Base-by-base conservation (phyloP, 441 rosid genomes). In the Omphalea diandra region DNA sequence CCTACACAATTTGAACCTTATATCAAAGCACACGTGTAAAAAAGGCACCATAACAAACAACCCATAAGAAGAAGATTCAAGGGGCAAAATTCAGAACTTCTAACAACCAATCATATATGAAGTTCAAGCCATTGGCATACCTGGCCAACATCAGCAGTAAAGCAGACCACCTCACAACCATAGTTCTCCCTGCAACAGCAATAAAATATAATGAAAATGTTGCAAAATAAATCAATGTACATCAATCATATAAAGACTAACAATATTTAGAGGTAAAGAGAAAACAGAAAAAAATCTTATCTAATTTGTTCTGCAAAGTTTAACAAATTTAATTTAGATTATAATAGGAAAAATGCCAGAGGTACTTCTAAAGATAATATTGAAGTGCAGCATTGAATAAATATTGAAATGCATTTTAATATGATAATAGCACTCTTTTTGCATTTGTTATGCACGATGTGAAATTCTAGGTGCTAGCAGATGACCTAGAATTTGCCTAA, bases 111-210 rank as follows among this genome's bases (percentile, higher is more conserved):
- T 52, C 1, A 31, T 70, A 32, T 32, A 41, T 11, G 31, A 44
- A 22, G 12, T 40, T 53, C 52, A 32, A 40, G 41, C 10, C 47
- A 17, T 4, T 68, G 38, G 69, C 80, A 71, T 86, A 92, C 99
- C 82, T 94, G 99, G 60, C 99, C 98, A 83, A 94, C 99, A 76
- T 94, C 97, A 0, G 97, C 98, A 26, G 98, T 91, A 83, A 94
- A 94, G 80, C 98, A 94, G 67, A 94, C 98, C 80, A 94, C 98
- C 83, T 94, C 97, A 71, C 97, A 94, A 24, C 96, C 96, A 78
- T 94, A 92, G 62, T 90, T 94, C 81, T 91, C 97, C 82, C 97
- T 94, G 76, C 27, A 75, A 70, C 65, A 52, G 24, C 35, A 67
- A 68, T 17, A 33, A 52, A 47, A 56, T 36, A 3, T 5, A 52